These are phyloP conservation scores for Magnaporthiopsis poae DNA, from an alignment of 2,329 filamentous ascomycete genomes.

Conservation along the genomic window DNA sequence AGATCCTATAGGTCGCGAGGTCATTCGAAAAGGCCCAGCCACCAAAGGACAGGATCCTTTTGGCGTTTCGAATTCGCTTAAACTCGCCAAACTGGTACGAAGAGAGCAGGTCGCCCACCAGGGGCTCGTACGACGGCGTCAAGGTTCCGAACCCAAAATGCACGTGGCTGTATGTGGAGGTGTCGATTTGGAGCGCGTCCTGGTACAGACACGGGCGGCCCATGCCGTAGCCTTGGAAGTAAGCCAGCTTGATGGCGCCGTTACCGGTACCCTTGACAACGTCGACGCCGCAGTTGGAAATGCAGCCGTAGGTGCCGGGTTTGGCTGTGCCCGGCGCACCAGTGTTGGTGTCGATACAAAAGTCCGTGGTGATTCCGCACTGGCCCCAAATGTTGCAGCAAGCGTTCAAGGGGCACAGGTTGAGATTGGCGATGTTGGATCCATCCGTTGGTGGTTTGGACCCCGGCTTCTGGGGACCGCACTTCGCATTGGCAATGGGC, in stretches of 20 bases:
- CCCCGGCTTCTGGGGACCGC: conserved; percentile 24
- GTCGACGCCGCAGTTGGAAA: conserved; percentile 30
- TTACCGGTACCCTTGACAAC: conserved; percentile 16
- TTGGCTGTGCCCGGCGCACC: conserved; percentile 28
- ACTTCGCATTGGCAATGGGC: conserved; percentile 20
- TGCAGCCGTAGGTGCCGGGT: conserved; percentile 25
- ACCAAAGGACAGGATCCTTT: conserved; percentile 31
- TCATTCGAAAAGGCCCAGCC: conserved; percentile 34
- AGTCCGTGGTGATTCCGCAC: conserved; percentile 21
- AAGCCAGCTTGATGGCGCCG: conserved; percentile 18
- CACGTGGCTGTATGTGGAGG: conserved; percentile 19
- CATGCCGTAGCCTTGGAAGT: conserved; percentile 26
- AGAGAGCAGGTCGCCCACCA: conserved; percentile 11
- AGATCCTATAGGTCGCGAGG: conserved; percentile 25
- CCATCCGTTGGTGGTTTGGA: conserved; percentile 16
- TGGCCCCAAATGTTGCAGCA: conserved; percentile 14
- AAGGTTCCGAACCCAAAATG: conserved; percentile 25
- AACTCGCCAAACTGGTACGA: conserved; percentile 23
- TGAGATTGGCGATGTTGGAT: conserved; percentile 12
- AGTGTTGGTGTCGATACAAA: conserved; percentile 22
- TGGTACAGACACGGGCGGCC: conserved; percentile 21
- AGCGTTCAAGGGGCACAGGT: not conserved
- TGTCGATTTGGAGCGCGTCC: conserved; percentile 20
- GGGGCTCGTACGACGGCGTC: conserved; percentile 14
- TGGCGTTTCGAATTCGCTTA: conserved; percentile 20